Base-by-base conservation (phyloP, 2,329 filamentous ascomycete genomes). In the Elsinoe batatas region DNA sequence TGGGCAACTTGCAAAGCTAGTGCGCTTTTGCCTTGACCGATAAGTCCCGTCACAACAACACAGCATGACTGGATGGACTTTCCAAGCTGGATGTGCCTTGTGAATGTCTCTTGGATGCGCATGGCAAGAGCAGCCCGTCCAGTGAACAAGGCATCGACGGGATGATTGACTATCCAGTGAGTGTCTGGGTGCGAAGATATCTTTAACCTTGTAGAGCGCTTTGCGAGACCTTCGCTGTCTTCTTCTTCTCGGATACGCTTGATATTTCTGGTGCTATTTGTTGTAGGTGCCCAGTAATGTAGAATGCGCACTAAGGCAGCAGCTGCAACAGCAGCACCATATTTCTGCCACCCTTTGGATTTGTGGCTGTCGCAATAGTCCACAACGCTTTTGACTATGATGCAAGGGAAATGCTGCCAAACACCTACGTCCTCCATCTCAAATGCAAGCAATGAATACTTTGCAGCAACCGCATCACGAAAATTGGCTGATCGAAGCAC, bases 341-440 rank as follows among this genome's bases (percentile, higher is more conserved):
- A 59, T 1, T 33, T 15, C 40, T 61, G 58, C 59, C 59, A 61
- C 1, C 18, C 11, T 11, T 58, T 58, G 37, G 56, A 53, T 35
- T 61, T 61, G 18, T 61, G 59, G 8, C 49, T 49, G n/a, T 61
- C 59, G 6, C 56, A 43, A 46, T 59, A 61, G 22, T 61, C 59
- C 32, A 54, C 58, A 6, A 59, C 53, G 8, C 53, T 54, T 10
- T 58, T 56, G 30, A 61, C 57, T 17, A 61, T 22, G 12, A 61
- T 2, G 32, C 42, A 55, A 2, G 57, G 57, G 1, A 60, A 15
- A 47, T 49, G n/a, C 11, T 56, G 56, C 57, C 58, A 58, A 1
- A 58, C 22, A 18, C 58, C 58, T 10, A 55, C 57, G 12, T 59
- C 59, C 40, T 62, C 63, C 57, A 58, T 60, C 35, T 61, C 59